Base-by-base conservation (phyloP, 2,329 filamentous ascomycete species). In the Trichophyton simii region DNA sequence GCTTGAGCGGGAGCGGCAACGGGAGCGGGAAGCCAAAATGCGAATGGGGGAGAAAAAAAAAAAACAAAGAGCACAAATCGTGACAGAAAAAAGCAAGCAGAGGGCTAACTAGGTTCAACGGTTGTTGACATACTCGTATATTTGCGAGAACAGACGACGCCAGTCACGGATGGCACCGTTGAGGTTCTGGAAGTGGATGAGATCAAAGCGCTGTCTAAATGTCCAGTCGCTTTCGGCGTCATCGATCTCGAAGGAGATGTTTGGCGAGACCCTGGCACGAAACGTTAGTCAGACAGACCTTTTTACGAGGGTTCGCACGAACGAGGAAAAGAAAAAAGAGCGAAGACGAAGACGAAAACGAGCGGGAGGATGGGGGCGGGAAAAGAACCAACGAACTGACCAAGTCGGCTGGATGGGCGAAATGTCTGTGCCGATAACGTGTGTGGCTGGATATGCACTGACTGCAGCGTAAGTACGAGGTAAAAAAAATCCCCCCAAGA, bases 101-200 rank as follows among this genome's bases (percentile, higher is more conserved):
- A n/a, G 36, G 13, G 28, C 4, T 38, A 38, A 13, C 34, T 15
- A 20, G 36, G 57, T 20, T 31, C 38, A n/a, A 44, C 15, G 41
- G 41, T 20, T 31, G 48, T 13, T 18, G 55, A 44, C 34, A 22
- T 58, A 59, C 58, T 59, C 58, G 44, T 38, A 57, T 55, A 62
- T 81, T 79, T 48, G 83, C 68, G 55, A 79, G 58, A 70, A 68
- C 2, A 72, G 65, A 1, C 63, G 63, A 18, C 36, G 58, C 15
- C 62, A 68, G 41, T 71, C 65, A 13, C 64, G 64, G 13, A 71
- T 64, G 3, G 63, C 67, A 7, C 68, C 69, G 59, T 67, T 65
- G 13, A 72, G 62, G 15, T 65, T 65, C 7, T 68, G 68, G 18
- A 61, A 63, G 46, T 72, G 69, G 58, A 72, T 69, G 31, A 66